These are phyloP conservation scores for Leishmania guyanensis DNA, from an alignment of 208 protist genomes.

Conservation along the genomic window DNA sequence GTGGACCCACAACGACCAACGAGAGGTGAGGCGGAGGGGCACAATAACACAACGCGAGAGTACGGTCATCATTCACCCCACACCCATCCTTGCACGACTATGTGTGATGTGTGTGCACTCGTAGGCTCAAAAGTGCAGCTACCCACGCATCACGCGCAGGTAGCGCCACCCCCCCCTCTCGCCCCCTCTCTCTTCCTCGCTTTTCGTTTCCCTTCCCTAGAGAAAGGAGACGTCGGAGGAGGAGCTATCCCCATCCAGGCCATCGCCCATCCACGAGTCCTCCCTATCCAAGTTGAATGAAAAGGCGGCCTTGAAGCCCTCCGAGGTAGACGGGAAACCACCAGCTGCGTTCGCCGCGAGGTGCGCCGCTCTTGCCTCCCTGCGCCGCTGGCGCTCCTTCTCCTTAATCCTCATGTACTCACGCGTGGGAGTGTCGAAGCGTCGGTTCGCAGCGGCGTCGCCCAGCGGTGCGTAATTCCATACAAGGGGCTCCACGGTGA, in stretches of 20 bases:
- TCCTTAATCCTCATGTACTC: slow-evolving; percentile 2
- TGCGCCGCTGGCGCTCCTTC: not conserved
- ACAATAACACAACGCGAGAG: too few relatives aligned
- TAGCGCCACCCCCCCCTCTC: not conserved
- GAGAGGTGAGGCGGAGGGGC: too few relatives aligned
- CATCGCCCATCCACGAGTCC: slow-evolving; percentile 4
- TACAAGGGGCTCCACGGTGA: slow-evolving; percentile 10
- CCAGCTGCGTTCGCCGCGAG: not conserved
- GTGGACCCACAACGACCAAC: too few relatives aligned
- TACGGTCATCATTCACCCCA: too few relatives aligned
- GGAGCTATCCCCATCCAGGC: not conserved
- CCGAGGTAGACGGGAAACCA: not conserved
- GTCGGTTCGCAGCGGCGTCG: slow-evolving; percentile 5
- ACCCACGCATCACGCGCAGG: not conserved
- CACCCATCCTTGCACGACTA: not conserved
- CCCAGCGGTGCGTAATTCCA: slow-evolving; percentile 25
- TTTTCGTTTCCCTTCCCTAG: not conserved
- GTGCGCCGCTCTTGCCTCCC: not conserved
- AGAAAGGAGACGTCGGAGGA: slow-evolving; percentile 1
- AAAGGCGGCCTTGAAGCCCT: not conserved
- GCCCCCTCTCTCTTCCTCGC: not conserved
- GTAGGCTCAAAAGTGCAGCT: not conserved
- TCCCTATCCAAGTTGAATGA: not conserved
- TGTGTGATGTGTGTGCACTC: not conserved
- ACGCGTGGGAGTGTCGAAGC: slow-evolving; percentile 3